Percentiles rank a stretch among this genome's conserved stretches.
Conservation (phyloP, 805 yeast species). For the Sungouiozyma ichnusensis region DNA sequence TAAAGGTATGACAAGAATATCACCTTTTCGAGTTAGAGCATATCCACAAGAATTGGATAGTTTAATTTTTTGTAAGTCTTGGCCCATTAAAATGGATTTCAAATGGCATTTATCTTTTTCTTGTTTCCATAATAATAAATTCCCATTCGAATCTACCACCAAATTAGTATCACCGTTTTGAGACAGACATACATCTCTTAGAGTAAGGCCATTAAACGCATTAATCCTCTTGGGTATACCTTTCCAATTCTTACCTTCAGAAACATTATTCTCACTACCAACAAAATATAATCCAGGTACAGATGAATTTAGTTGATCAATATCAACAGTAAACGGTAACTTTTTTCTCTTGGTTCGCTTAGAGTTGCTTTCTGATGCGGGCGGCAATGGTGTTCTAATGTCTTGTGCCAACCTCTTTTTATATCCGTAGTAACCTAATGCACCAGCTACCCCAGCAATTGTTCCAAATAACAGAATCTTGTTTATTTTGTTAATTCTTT, state of each 20-base stretch:
- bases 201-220: conserved; percentile 49
- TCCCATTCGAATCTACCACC: conserved; percentile 60
- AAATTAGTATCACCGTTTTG: conserved; percentile 31
- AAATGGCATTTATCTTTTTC: conserved; percentile 18
- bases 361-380: not conserved
- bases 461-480: not conserved
- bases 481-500: not conserved
- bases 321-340: conserved; percentile 23
- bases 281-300: conserved; percentile 54
- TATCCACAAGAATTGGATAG: conserved; percentile 48
- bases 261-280: conserved; percentile 39
- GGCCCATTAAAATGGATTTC: conserved; percentile 34
- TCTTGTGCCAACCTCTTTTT: not conserved
- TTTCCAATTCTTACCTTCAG: conserved; percentile 19
- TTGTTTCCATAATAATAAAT: conserved; percentile 56
- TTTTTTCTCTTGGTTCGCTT: conserved; percentile 27
- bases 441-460: not conserved
- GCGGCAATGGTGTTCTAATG: not conserved
- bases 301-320: conserved; percentile 27
- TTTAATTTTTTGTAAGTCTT: conserved; percentile 34
- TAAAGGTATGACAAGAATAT: conserved; percentile 29
- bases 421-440: not conserved
- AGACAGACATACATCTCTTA: conserved; percentile 47
- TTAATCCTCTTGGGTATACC: conserved; percentile 46
- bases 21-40: conserved; percentile 32